phyloP scores from a whole-genome alignment of 2,329 filamentous ascomycete species.

The Trichoderma semiorbis region DNA sequence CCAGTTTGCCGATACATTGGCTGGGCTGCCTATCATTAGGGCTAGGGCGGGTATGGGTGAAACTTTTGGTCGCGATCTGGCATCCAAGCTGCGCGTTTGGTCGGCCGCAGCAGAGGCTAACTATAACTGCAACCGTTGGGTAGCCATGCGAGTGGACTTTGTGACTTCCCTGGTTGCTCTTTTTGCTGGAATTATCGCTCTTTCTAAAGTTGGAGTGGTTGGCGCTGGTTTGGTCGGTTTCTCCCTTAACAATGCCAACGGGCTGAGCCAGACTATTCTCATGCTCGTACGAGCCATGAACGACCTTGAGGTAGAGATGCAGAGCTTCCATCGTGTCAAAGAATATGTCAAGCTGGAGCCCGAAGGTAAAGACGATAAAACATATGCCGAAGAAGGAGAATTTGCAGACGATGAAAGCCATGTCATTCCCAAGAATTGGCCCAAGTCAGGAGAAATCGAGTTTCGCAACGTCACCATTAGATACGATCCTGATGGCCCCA shows the following conservation, averaged over 20 bases:
- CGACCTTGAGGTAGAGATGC: conserved; percentile 55
- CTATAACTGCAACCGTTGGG: conserved; percentile 57
- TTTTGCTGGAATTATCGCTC: conserved; percentile 50
- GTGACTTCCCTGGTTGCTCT: conserved; percentile 51
- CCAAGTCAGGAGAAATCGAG: conserved; percentile 45
- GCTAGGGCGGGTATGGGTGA: conserved; percentile 47
- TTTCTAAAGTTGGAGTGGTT: conserved; percentile 44
- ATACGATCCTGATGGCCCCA: conserved; percentile 43
- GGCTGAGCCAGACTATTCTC: conserved; percentile 50
- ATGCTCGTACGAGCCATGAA: conserved; percentile 52
- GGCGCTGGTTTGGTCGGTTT: conserved; percentile 54
- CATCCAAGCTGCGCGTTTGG: conserved; percentile 46
- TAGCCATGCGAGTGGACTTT: conserved; percentile 52
- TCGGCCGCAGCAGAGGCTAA: conserved; percentile 47
- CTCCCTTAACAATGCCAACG: conserved; percentile 54
- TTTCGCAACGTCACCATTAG: conserved; percentile 50
- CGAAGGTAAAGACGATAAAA: conserved; percentile 42
- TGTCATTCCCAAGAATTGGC: conserved; percentile 43
- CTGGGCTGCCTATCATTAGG: conserved; percentile 50
- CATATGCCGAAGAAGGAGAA: conserved; percentile 37
- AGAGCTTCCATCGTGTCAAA: conserved; percentile 50
- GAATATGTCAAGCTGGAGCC: conserved; percentile 47
- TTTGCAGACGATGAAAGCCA: conserved; percentile 39
- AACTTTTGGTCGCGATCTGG: conserved; percentile 48
- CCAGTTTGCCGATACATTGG: conserved; percentile 52